A percentile compares a stretch with the other conserved stretches of the same genome.
These are phyloP conservation scores for Yamagishiella unicocca DNA, from an alignment of 139 green algal genomes.

Conservation along the genomic window DNA sequence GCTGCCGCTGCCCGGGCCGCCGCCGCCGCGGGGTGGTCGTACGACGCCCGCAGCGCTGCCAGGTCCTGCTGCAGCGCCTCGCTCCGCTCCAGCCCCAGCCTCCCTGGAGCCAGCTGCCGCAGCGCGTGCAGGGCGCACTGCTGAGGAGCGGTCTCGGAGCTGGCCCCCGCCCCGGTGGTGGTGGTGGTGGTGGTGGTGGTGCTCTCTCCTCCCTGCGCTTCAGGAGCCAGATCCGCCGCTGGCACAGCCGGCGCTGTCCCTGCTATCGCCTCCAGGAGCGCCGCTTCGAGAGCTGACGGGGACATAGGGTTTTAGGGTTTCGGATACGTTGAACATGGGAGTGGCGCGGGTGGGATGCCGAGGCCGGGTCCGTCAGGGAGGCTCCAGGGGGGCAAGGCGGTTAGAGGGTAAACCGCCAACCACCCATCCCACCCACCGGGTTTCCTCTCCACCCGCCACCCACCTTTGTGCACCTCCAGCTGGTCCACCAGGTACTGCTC, in stretches of 20 bases:
- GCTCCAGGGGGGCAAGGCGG: neutral
- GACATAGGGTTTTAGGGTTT: too few species aligned
- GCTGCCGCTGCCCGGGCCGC: neutral
- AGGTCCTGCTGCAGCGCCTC: neutral
- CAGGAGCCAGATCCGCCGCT: neutral
- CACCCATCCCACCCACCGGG: neutral
- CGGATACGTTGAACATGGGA: too few species aligned
- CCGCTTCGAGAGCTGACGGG: conserved; percentile 20
- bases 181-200: neutral
- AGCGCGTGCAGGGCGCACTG: neutral
- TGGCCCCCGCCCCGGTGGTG: too few species aligned
- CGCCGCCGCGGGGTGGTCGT: neutral
- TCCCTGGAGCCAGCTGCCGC: neutral
- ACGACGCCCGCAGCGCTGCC: neutral
- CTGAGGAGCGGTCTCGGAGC: neutral
- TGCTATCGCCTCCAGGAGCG: neutral
- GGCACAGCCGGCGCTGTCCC: neutral
- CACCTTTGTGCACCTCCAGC: conserved; percentile 27
- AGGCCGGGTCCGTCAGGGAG: neutral
- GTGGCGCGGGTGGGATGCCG: too few species aligned
- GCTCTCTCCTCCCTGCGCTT: too few species aligned
- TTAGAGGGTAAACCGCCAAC: neutral
- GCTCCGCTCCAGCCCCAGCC: conserved; percentile 33
- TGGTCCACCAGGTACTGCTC: conserved; percentile 35
- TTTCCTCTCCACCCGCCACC: neutral